A percentile compares a stretch with the other conserved stretches of the same genome.
phyloP scores from a whole-genome alignment of 495 filamentous ascomycete species.

The Tuber melanosporum region DNA sequence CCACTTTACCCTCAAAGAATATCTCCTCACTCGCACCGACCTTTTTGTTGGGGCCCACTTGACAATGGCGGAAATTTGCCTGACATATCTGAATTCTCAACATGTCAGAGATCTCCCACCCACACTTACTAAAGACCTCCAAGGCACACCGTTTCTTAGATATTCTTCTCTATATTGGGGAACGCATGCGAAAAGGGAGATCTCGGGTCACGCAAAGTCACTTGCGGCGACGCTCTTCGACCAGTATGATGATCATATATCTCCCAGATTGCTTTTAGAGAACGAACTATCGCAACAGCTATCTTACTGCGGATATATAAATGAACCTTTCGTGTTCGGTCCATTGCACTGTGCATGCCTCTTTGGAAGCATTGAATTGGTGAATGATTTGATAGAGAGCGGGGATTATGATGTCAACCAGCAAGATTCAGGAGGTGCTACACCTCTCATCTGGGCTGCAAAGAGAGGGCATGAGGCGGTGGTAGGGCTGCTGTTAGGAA shows the following conservation, averaged over 20 bases:
- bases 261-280: not conserved
- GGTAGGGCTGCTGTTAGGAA: slow-evolving; percentile 26
- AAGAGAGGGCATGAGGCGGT: slow-evolving; percentile 25
- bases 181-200: not conserved
- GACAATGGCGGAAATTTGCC: not conserved
- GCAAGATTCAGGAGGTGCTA: not conserved
- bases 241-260: not conserved
- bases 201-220: not conserved
- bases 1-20: not conserved
- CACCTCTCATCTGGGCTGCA: slow-evolving; percentile 42
- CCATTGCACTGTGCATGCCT: not conserved
- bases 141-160: not conserved
- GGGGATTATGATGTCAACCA: not conserved
- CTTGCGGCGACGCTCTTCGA: not conserved
- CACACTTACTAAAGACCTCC: not conserved
- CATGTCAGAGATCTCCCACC: not conserved
- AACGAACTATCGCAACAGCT: not conserved
- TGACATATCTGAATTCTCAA: not conserved
- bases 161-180: not conserved
- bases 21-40: not conserved
- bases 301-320: not conserved
- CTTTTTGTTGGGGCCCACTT: not conserved
- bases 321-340: not conserved
- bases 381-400: not conserved
- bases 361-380: not conserved